Evolutionary conservation across 345 rosid species (phyloP).

Genomic region (Barbarea vulgaris): DNA sequence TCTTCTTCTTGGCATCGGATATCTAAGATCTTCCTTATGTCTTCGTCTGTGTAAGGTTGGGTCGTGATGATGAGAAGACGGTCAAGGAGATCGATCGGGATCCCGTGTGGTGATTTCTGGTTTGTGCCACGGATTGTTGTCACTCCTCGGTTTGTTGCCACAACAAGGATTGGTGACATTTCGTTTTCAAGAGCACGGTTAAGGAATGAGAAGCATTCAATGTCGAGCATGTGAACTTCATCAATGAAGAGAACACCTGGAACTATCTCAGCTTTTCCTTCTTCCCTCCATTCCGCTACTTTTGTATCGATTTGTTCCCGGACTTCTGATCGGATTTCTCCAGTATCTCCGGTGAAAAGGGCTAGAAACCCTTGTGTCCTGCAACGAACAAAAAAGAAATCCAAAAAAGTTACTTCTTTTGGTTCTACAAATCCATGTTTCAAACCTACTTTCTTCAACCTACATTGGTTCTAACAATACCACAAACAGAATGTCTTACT

Average conservation of each 20-base stretch:
- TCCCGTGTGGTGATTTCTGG: constrained; percentile 93
- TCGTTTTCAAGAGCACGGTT: constrained; percentile 96
- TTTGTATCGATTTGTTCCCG: constrained; percentile 92
- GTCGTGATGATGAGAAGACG: constrained; percentile 87
- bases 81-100: constrained; percentile 94
- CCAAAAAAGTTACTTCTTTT: neutral
- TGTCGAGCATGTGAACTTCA: constrained; percentile 98
- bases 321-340: constrained; percentile 94
- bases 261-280: constrained; percentile 94
- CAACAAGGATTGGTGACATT: constrained; percentile 95
- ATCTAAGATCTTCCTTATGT: constrained; percentile 77
- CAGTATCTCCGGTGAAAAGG: constrained; percentile 95
- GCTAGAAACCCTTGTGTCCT: constrained; percentile 98
- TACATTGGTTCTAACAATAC: neutral
- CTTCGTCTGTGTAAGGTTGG: constrained; percentile 77
- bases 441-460: neutral
- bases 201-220: constrained; percentile 97
- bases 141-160: constrained; percentile 92
- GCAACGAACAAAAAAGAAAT: constrained; percentile 18
- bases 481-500: neutral
- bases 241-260: constrained; percentile 97
- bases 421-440: neutral
- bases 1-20: constrained; percentile 97
- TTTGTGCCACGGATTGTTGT: constrained; percentile 89
- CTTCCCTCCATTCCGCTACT: constrained; percentile 99